Percentiles rank a stretch among this genome's conserved stretches.
phyloP scores from a whole-genome alignment of 1,284 basidiomycete genomes.

The Cerioporus squamosus region DNA sequence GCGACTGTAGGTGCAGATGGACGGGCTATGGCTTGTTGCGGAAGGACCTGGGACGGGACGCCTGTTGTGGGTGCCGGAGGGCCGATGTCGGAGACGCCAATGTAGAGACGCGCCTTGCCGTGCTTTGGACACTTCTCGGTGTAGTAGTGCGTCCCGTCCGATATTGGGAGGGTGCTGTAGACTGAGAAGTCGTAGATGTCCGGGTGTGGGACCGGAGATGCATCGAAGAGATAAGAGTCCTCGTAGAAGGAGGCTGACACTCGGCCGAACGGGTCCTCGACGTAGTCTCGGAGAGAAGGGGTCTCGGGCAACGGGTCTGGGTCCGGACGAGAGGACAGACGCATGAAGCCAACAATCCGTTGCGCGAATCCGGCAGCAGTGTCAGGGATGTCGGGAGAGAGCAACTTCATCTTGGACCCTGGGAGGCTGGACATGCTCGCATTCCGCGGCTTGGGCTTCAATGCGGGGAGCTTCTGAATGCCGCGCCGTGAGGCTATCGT shows the following conservation, averaged over 20 bases:
- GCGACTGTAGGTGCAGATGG: neutral
- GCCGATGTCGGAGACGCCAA: slow-evolving; percentile 10
- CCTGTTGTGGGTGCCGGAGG: neutral
- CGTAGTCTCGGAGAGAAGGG: neutral
- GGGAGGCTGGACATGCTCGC: neutral
- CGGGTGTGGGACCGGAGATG: slow-evolving; percentile 1
- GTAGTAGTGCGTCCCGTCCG: neutral
- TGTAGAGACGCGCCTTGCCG: slow-evolving; percentile 10
- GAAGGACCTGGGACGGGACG: neutral
- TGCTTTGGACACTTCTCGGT: slow-evolving; percentile 6
- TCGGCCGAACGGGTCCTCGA: slow-evolving; percentile 17
- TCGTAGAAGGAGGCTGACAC: slow-evolving; percentile 18
- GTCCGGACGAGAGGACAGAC: slow-evolving; percentile 4
- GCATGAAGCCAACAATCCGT: slow-evolving; percentile 18
- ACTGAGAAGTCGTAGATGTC: slow-evolving; percentile 18
- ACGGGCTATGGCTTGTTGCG: too few species aligned
- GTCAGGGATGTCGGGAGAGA: slow-evolving; percentile 8
- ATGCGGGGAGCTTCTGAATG: slow-evolving; percentile 5
- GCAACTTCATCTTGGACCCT: neutral
- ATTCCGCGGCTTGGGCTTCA: neutral
- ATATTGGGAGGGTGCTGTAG: slow-evolving; percentile 2
- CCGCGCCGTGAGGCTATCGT: slow-evolving; percentile 19
- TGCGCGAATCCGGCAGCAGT: slow-evolving; percentile 11
- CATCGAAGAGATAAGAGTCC: slow-evolving; percentile 9
- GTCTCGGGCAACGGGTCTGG: neutral